These are phyloP conservation scores for Entomortierella chlamydospora DNA, from an alignment of 192 early-diverging fungal genomes.

Conservation along the genomic window DNA sequence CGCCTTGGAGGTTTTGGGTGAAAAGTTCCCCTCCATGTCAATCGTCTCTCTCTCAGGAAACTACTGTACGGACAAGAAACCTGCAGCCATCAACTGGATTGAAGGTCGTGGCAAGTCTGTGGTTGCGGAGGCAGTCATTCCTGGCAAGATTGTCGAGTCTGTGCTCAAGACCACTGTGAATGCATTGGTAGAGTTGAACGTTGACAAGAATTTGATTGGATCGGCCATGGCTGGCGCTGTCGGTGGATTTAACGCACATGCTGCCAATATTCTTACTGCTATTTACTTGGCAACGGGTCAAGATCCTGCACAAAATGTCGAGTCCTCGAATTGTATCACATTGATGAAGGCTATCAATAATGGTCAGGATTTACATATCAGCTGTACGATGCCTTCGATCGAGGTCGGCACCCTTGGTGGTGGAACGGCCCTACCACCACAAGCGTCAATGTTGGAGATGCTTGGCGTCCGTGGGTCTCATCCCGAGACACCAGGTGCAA, in stretches of 20 bases:
- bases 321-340: slow-evolving; percentile 93
- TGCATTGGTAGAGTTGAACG: slow-evolving; percentile 83
- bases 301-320: slow-evolving; percentile 96
- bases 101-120: slow-evolving; percentile 96
- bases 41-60: slow-evolving; percentile 90
- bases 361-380: slow-evolving; percentile 84
- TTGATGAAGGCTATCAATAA: slow-evolving; percentile 90
- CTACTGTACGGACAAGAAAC: slow-evolving; percentile 98
- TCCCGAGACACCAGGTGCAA: slow-evolving; percentile 79
- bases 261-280: slow-evolving; percentile 93
- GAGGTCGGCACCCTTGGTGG: slow-evolving; percentile 96
- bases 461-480: slow-evolving; percentile 88
- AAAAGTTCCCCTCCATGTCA: slow-evolving; percentile 77
- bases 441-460: slow-evolving; percentile 89
- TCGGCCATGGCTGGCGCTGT: slow-evolving; percentile 93
- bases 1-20: slow-evolving; percentile 71
- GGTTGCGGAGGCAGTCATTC: slow-evolving; percentile 86
- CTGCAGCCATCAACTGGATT: slow-evolving; percentile 97
- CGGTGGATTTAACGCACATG: slow-evolving; percentile 95
- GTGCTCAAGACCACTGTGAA: slow-evolving; percentile 90
- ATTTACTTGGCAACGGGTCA: slow-evolving; percentile 93
- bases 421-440: slow-evolving; percentile 85
- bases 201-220: slow-evolving; percentile 91
- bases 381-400: slow-evolving; percentile 93
- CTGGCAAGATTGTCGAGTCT: slow-evolving; percentile 78